phyloP scores from a whole-genome alignment of 768 basidiomycete genomes.

The Vishniacozyma victoriae region DNA sequence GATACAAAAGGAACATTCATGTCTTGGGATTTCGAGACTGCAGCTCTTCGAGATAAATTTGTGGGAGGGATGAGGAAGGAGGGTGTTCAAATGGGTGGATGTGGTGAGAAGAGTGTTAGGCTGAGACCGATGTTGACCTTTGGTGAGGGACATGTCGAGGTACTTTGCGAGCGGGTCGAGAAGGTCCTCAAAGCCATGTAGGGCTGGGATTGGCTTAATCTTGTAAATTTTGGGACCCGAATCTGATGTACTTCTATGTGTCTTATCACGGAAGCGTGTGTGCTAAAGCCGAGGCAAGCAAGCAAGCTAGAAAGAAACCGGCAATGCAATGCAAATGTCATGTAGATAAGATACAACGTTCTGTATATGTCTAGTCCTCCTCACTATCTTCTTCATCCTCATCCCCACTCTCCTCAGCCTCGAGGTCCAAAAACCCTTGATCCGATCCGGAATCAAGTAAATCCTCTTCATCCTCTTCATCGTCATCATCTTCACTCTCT shows the following conservation, averaged over 20 bases:
- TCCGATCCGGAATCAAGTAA: conserved; percentile 27
- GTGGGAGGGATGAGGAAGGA: conserved; percentile 36
- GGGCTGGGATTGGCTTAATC: too few relatives aligned
- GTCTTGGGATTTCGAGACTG: conserved; percentile 46
- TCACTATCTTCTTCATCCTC: conserved; percentile 21
- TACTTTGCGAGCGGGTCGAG: conserved; percentile 27
- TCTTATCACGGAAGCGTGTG: too few relatives aligned
- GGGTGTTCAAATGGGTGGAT: conserved; percentile 49
- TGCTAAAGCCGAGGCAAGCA: too few relatives aligned
- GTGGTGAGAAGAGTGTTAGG: conserved; percentile 34
- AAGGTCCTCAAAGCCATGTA: too few relatives aligned
- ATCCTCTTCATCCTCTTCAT: conserved; percentile 52
- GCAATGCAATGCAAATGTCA: too few relatives aligned
- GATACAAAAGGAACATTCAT: conserved; percentile 48
- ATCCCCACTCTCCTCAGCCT: conserved; percentile 24
- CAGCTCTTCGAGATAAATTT: conserved; percentile 41
- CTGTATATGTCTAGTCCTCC: too few relatives aligned
- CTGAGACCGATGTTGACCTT: conserved; percentile 48
- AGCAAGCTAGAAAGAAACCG: too few relatives aligned
- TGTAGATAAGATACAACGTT: too few relatives aligned
- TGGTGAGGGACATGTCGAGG: conserved; percentile 41
- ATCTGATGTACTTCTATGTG: too few relatives aligned
- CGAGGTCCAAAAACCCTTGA: conserved; percentile 18
- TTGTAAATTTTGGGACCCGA: too few relatives aligned
- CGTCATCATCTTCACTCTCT: conserved; percentile 63